Evolutionary conservation across 2,329 filamentous ascomycete species (phyloP).

Genomic region (Paraconiothyrium brasiliense): DNA sequence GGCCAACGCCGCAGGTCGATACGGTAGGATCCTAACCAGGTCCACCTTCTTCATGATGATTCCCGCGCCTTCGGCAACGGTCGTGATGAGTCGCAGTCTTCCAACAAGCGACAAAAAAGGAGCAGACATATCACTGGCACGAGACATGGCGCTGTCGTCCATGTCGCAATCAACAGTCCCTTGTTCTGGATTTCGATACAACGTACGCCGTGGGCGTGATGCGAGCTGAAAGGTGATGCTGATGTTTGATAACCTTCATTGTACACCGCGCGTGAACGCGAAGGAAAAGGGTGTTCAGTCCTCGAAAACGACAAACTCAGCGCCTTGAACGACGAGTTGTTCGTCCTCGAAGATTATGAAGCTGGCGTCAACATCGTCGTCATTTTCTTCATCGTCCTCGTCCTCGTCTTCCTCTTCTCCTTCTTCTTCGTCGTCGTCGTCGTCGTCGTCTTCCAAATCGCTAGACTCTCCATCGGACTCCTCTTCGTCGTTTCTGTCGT

Average conservation of each 20-base stretch:
- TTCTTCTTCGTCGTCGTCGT: conserved; percentile 1
- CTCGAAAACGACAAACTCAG: conserved; percentile 9
- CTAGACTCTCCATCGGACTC: background rate
- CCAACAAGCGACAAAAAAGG: too few species aligned
- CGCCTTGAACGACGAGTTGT: conserved; percentile 1
- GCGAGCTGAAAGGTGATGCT: background rate
- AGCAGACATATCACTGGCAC: too few species aligned
- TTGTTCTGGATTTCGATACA: too few species aligned
- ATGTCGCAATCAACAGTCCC: too few species aligned
- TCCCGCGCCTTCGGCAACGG: background rate
- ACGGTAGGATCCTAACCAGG: background rate
- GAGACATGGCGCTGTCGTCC: too few species aligned
- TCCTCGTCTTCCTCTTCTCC: conserved; percentile 4
- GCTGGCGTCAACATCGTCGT: background rate
- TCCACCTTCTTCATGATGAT: background rate
- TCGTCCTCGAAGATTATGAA: conserved; percentile 10
- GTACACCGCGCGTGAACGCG: too few species aligned
- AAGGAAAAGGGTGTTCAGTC: background rate
- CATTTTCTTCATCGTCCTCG: conserved; percentile 8
- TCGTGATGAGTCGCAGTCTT: background rate
- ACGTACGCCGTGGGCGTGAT: too few species aligned
- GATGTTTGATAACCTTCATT: background rate
- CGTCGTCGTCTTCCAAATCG: conserved; percentile 1
- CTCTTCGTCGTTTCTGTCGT: background rate
- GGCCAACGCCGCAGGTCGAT: background rate